Base-by-base conservation (phyloP, 106 monocot genomes). In the Dactylorhiza incarnata region DNA sequence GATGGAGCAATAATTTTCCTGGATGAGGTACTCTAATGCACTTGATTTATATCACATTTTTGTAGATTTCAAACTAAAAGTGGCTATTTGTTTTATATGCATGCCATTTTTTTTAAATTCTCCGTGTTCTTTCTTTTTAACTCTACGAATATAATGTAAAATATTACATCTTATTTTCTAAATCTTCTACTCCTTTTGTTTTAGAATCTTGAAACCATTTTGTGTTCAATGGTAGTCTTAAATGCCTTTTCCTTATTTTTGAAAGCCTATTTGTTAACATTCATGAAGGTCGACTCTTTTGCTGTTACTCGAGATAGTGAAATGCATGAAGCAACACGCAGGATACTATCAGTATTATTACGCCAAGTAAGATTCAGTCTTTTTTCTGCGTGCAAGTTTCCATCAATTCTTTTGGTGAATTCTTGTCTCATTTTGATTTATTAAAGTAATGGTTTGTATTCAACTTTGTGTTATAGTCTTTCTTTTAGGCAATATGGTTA, bases 321-420 rank as follows among this genome's bases (percentile, higher is more conserved):
- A 80, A 99, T 91, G 87, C 97, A 99, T 85, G 97, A 99, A 89
- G 94, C 94, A 26, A 99, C 97, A 47, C 87, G 97, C 26, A 99
- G 97, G 72, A 89, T 99, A 25, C 85, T 99, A 54, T 99, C 97
- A 78, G 94, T 99, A 62, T 78, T 99, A 51, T 73, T 99, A 63
- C 94, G 97, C 0, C 91, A 95, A 87, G 95, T 91, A 47, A 15
- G 20, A 16, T 51, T 75, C 25, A 46, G 13, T 69, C 45, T 6
- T 44, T 37, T 71, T 49, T 49, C 13, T 19, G 20, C 49, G 48
- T 23, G 4, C 49, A 49, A 16, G n/a, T 46, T 45, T 6, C 45
- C 13, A 7, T 46, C n/a, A 37, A 65, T 11, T 44, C n/a, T 16
- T 69, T 15, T 69, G 45, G 17, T 69, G 69, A 68, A 43, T 45